These are phyloP conservation scores for Alternaria arbusti DNA, from an alignment of 2,329 filamentous ascomycete species.

Conservation along the genomic window DNA sequence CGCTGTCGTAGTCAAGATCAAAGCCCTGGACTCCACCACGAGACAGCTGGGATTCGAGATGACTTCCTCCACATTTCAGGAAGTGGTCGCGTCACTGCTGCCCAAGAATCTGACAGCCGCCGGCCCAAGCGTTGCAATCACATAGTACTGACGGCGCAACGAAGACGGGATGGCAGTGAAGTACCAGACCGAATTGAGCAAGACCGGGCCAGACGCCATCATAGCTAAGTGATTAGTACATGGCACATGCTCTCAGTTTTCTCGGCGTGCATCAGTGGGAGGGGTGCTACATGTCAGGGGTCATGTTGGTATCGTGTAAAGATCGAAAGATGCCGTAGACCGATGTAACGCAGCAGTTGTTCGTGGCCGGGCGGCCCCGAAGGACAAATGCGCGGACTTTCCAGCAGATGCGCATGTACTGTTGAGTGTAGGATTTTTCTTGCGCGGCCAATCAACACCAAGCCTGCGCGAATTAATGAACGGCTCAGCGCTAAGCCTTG, in stretches of 20 bases:
- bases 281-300: slow-evolving; percentile 3
- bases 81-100: neutral
- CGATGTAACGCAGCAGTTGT: slow-evolving; percentile 2
- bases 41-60: neutral
- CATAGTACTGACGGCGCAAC: slow-evolving; percentile 5
- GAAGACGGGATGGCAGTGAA: neutral
- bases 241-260: neutral
- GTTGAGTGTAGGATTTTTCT: neutral
- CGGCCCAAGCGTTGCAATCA: neutral
- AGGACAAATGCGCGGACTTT: neutral
- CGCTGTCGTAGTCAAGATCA: neutral
- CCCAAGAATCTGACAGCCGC: neutral
- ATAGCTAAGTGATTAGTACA: neutral
- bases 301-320: slow-evolving; percentile 1
- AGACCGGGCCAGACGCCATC: neutral
- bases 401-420: neutral
- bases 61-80: slow-evolving; percentile 3
- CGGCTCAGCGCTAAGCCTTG: neutral
- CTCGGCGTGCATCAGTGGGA: neutral
- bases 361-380: neutral
- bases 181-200: neutral
- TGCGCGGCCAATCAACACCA: slow-evolving; percentile 12
- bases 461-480: neutral
- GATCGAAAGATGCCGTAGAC: slow-evolving; percentile 12
- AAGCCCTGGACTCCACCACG: neutral